phyloP scores from a whole-genome alignment of 305 asterid genomes.

The Nicotiana rustica region DNA sequence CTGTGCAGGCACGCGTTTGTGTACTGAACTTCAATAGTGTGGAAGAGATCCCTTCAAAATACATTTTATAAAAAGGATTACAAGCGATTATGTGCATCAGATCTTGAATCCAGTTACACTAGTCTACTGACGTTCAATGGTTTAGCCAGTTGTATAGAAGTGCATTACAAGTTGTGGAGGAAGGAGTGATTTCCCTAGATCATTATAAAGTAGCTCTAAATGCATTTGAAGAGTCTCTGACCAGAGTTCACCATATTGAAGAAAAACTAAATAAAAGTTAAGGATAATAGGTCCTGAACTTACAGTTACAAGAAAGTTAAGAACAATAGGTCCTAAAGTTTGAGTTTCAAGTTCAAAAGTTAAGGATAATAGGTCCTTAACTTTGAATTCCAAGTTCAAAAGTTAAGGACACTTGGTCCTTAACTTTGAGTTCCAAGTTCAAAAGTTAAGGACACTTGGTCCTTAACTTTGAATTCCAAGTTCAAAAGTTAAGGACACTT shows the following conservation, averaged over 20 bases:
- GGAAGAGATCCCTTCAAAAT: constrained; percentile 63
- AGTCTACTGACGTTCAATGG: constrained; percentile 51
- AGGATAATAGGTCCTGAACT: no score
- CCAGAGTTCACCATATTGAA: constrained; percentile 60
- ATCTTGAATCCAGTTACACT: constrained; percentile 36
- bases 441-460: no score
- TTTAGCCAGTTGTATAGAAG: constrained; percentile 63
- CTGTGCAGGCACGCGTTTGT: constrained; percentile 39
- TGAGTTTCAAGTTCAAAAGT: no score
- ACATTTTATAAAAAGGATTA: constrained; percentile 52
- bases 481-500: no score
- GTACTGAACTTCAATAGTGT: constrained; percentile 78
- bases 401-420: no score
- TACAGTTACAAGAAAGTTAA: no score
- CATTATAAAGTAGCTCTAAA: constrained; percentile 69
- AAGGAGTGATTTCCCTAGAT: constrained; percentile 70
- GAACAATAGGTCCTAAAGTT: no score
- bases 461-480: no score
- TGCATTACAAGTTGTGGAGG: constrained; percentile 86
- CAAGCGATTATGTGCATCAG: constrained; percentile 54
- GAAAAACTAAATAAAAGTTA: constrained; percentile 36
- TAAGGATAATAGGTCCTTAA: no score
- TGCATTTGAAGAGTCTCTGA: constrained; percentile 66
- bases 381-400: no score
- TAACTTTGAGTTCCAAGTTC: no score